These are phyloP conservation scores for Chenopodium berlandieri DNA, from an alignment of 148 eudicot genomes.

Conservation along the genomic window DNA sequence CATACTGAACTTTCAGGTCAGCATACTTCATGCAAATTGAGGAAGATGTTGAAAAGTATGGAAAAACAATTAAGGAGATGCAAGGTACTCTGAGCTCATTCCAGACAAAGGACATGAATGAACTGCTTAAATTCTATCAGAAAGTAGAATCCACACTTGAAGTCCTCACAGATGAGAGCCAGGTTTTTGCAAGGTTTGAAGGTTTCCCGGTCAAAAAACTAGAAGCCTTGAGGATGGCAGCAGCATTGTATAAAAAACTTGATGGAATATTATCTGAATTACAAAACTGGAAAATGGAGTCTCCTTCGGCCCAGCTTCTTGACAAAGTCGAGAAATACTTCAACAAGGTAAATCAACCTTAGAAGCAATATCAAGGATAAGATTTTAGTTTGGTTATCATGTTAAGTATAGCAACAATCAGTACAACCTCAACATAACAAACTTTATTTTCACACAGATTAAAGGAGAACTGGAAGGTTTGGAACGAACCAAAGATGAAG, in stretches of 20 bases:
- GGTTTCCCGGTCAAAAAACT: constrained; percentile 81
- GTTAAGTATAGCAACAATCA: not conserved
- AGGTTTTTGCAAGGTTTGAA: constrained; percentile 90
- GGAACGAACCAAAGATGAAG: constrained; percentile 92
- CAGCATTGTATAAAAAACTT: constrained; percentile 70
- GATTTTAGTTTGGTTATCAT: not conserved
- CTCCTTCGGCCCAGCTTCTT: constrained; percentile 63
- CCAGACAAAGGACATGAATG: constrained; percentile 83
- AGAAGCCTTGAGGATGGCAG: constrained; percentile 90
- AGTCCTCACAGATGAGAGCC: constrained; percentile 91
- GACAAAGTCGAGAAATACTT: constrained; percentile 84
- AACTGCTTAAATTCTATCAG: constrained; percentile 75
- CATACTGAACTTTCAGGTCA: constrained; percentile 47
- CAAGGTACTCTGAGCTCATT: constrained; percentile 49
- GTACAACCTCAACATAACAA: not conserved
- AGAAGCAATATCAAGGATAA: not conserved
- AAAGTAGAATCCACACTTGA: constrained; percentile 79
- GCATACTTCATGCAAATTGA: constrained; percentile 89
- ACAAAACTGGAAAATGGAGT: constrained; percentile 74
- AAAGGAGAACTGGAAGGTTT: constrained; percentile 74
- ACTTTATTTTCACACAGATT: constrained; percentile 40
- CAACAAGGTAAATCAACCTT: constrained; percentile 56
- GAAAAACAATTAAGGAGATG: constrained; percentile 57
- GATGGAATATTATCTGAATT: constrained; percentile 54
- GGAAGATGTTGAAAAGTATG: constrained; percentile 76